Evolutionary conservation across 192 early-diverging fungal species (phyloP).

Genomic region (Coemansia sp.): DNA sequence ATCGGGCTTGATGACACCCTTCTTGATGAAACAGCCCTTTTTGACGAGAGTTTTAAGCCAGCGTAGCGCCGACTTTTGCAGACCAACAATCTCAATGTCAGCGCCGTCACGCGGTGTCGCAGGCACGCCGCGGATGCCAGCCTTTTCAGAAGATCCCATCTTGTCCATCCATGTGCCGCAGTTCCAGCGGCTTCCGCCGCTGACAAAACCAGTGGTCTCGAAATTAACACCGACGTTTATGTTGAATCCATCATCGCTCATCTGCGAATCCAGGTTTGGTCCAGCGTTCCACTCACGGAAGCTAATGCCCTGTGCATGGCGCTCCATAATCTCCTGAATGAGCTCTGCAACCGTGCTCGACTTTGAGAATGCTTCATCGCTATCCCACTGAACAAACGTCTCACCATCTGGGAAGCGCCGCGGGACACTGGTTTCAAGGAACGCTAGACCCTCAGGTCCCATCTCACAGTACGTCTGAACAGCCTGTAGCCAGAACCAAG

Average conservation of each 20-base stretch:
- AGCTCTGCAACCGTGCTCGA: constrained; percentile 77
- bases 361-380: constrained; percentile 62
- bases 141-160: constrained; percentile 91
- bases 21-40: constrained; percentile 41
- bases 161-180: constrained; percentile 99
- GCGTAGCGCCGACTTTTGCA: constrained; percentile 78
- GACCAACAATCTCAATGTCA: constrained; percentile 85
- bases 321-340: constrained; percentile 85
- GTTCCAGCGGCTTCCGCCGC: constrained; percentile 88
- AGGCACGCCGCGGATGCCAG: constrained; percentile 87
- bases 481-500: constrained; percentile 93
- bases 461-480: constrained; percentile 84
- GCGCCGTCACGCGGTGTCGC: constrained; percentile 94
- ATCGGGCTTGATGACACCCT: constrained; percentile 47
- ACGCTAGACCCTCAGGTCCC: constrained; percentile 69
- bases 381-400: constrained; percentile 66
- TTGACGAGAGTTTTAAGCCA: constrained; percentile 69
- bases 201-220: constrained; percentile 69
- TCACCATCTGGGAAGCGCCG: constrained; percentile 82
- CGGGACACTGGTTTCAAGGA: constrained; percentile 67
- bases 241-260: constrained; percentile 88
- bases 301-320: constrained; percentile 84
- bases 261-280: constrained; percentile 78
- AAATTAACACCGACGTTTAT: constrained; percentile 75
- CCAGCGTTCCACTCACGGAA: constrained; percentile 98